These are phyloP conservation scores for Podospora sp. DNA, from an alignment of 495 filamentous ascomycete genomes.

Conservation along the genomic window DNA sequence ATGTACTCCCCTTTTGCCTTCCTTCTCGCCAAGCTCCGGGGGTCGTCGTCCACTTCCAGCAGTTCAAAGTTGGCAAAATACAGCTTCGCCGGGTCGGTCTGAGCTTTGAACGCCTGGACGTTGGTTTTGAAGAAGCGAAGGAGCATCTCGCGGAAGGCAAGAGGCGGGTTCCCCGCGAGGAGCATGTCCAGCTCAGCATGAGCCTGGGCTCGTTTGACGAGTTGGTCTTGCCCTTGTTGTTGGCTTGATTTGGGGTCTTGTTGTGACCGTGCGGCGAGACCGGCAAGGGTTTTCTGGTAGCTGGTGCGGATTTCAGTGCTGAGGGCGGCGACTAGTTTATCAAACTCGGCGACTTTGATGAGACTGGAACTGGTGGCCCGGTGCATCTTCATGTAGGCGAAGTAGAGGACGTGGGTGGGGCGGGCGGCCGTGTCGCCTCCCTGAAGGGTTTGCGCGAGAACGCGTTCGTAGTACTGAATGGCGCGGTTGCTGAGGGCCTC, in stretches of 20 bases:
- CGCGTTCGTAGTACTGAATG: slow-evolving; percentile 43
- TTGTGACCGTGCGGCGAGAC: slow-evolving; percentile 36
- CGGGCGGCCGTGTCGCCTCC: slow-evolving; percentile 28
- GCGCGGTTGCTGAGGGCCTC: slow-evolving; percentile 44
- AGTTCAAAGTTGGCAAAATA: slow-evolving; percentile 54
- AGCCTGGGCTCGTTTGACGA: slow-evolving; percentile 39
- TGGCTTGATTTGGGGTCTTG: slow-evolving; percentile 28
- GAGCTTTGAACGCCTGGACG: slow-evolving; percentile 42
- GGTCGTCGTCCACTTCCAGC: slow-evolving; percentile 51
- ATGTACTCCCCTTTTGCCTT: slow-evolving; percentile 35
- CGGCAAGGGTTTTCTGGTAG: slow-evolving; percentile 45
- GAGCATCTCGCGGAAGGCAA: slow-evolving; percentile 52
- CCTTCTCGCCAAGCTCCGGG: slow-evolving; percentile 29
- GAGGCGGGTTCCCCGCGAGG: slow-evolving; percentile 47
- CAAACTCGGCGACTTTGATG: slow-evolving; percentile 52
- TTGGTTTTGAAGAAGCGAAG: slow-evolving; percentile 48
- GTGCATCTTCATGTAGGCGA: slow-evolving; percentile 53
- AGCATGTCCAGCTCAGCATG: slow-evolving; percentile 55
- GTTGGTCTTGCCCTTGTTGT: slow-evolving; percentile 37
- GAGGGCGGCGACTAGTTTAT: slow-evolving; percentile 49
- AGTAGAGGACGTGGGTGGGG: slow-evolving; percentile 39
- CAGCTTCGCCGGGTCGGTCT: slow-evolving; percentile 48
- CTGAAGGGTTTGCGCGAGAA: slow-evolving; percentile 16
- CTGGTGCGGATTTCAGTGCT: slow-evolving; percentile 48
- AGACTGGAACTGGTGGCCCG: slow-evolving; percentile 43